A percentile compares a stretch with the other conserved stretches of the same genome.
phyloP scores from a whole-genome alignment of 2,329 filamentous ascomycete species.

The Exophiala xenobiotica region DNA sequence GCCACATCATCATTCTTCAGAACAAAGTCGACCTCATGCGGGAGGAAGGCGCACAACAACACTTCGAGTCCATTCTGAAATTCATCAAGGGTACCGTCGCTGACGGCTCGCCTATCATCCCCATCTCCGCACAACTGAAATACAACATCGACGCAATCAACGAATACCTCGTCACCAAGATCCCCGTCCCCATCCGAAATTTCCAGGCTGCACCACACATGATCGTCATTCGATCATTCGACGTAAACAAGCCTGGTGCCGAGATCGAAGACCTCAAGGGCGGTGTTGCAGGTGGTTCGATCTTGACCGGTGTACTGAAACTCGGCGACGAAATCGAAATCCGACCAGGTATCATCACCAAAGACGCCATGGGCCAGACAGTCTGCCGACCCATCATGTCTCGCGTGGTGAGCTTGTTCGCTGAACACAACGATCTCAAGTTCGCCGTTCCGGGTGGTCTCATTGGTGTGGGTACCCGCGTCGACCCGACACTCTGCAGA shows the following conservation, averaged over 20 bases:
- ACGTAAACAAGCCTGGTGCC: constrained; percentile 99
- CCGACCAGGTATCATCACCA: constrained; percentile 94
- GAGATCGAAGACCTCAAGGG: constrained; percentile 98
- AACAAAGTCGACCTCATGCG: constrained; percentile 99
- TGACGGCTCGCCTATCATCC: constrained; percentile 91
- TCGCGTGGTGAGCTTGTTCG: constrained; percentile 90
- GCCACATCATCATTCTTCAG: constrained; percentile 98
- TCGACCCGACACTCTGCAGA: constrained; percentile 96
- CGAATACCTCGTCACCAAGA: constrained; percentile 91
- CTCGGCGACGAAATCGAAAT: constrained; percentile 98
- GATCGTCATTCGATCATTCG: constrained; percentile 99
- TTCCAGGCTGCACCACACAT: constrained; percentile 93
- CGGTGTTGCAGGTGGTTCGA: constrained; percentile 95
- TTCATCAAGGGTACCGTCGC: constrained; percentile 98
- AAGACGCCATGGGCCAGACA: constrained; percentile 88
- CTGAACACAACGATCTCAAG: constrained; percentile 96
- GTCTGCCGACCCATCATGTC: constrained; percentile 98
- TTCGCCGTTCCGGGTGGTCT: constrained; percentile 96
- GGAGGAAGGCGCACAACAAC: constrained; percentile 87
- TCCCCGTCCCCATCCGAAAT: constrained; percentile 86
- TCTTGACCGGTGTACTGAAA: constrained; percentile 94
- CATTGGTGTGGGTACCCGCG: constrained; percentile 95
- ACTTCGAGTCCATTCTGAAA: constrained; percentile 96
- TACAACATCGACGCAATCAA: constrained; percentile 99
- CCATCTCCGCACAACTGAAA: constrained; percentile 95